Evolutionary conservation across 106 monocot genomes (phyloP), one percentile per base, ranked within the genome.

Genomic region (Cymbidium sinense): DNA sequence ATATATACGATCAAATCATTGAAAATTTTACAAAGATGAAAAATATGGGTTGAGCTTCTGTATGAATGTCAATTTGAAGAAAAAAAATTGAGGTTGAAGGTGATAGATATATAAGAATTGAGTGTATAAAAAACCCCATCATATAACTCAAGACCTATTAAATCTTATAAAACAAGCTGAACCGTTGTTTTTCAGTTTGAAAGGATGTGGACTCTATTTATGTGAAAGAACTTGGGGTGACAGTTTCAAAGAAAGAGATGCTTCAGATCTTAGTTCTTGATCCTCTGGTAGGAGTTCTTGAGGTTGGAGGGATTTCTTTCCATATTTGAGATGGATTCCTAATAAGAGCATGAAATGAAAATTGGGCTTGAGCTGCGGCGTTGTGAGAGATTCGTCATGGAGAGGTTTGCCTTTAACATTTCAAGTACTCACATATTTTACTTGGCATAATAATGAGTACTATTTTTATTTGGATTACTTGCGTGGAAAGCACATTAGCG

Each of bases 271-370:
- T 92, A 69, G 94, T 98, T 25, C n/a, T 82, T 17, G 92, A 94
- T 85, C 92, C 90, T n/a, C n/a, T n/a, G 98, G 80, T 84, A 83
- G 92, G 98, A 31, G 94, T 92, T 18, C 85, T 98, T 21, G 92
- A 94, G 50, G 88, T 98, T 20, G 98, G 94, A 94, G 98, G 94
- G 98, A 98, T 75, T 98, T 94, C 87, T 98, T 98, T 83, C 98
- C 98, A 29, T 92, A 88, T 70, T 65, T 98, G 31, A 77, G 72
- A 74, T 94, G 94, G 98, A 75, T 98, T 71, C 98, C 98, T 12
- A 92, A 98, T 55, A 87, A 76, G 55, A 82, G 79, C 43, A 43
- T 87, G 98, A 94, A 78, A 80, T 18, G 37, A 94, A 86, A 76
- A 89, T 98, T 37, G 79, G 75, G 15, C 76, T n/a, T n/a, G 33